These are phyloP conservation scores for Boletellus emodensis DNA, from an alignment of 768 basidiomycete species.

Conservation along the genomic window DNA sequence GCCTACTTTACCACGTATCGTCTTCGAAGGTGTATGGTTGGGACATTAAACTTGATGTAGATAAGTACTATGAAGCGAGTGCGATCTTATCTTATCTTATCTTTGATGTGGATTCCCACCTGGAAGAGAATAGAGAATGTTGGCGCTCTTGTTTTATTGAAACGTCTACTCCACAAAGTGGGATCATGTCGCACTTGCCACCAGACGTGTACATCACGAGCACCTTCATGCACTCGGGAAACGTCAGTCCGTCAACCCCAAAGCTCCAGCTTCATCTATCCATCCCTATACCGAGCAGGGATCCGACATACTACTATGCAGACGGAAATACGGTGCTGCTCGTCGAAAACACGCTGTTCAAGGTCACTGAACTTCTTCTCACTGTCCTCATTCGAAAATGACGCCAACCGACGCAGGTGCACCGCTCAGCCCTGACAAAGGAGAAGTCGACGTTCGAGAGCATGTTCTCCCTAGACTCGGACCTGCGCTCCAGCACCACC, in stretches of 20 bases:
- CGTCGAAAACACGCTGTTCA: constrained; percentile 45
- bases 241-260: constrained; percentile 30
- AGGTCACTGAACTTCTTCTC: constrained; percentile 32
- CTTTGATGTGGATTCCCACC: constrained; percentile 18
- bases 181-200: constrained; percentile 28
- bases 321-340: constrained; percentile 41
- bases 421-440: constrained; percentile 40
- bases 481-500: constrained; percentile 26
- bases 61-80: not conserved
- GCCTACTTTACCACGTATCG: constrained; percentile 4
- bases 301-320: constrained; percentile 39
- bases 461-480: constrained; percentile 43
- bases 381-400: constrained; percentile 11
- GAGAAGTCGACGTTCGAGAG: constrained; percentile 45
- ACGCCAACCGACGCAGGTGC: constrained; percentile 26
- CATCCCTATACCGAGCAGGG: constrained; percentile 33
- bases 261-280: constrained; percentile 33
- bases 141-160: constrained; percentile 8
- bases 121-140: not conserved
- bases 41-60: constrained; percentile 14
- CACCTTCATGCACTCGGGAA: constrained; percentile 32
- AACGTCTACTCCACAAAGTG: constrained; percentile 8
- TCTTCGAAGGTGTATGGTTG: not conserved
- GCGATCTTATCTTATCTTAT: constrained; percentile 20
- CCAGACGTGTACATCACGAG: constrained; percentile 30